Percentiles rank a stretch among this genome's conserved stretches.
Conservation (phyloP, 2,329 filamentous ascomycete species). For the Aspergillus melleus region DNA sequence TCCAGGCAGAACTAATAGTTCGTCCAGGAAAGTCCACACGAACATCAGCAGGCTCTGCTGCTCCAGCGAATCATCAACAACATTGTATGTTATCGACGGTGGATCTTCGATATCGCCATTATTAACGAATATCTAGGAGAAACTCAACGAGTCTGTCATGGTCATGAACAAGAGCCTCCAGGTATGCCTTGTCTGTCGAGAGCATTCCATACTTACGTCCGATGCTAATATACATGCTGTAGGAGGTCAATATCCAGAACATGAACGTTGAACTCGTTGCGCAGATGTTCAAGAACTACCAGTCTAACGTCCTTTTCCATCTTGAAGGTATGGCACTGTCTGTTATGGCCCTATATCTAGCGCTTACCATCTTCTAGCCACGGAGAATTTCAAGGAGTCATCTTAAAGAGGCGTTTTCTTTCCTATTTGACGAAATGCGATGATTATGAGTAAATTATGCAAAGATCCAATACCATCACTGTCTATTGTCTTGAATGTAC, state of each 20-base stretch:
- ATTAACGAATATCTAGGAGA: slow-evolving; percentile 64
- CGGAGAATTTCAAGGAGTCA: slow-evolving; percentile 79
- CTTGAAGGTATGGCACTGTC: slow-evolving; percentile 70
- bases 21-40: slow-evolving; percentile 83
- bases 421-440: neutral
- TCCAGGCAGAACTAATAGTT: neutral
- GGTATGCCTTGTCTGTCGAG: slow-evolving; percentile 45
- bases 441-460: neutral
- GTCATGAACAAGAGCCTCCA: slow-evolving; percentile 91
- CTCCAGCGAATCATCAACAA: slow-evolving; percentile 96
- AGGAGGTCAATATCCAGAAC: slow-evolving; percentile 98
- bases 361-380: slow-evolving; percentile 55
- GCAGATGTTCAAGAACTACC: slow-evolving; percentile 99
- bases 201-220: neutral
- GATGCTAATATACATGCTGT: slow-evolving; percentile 3
- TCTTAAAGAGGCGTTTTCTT: slow-evolving; percentile 49
- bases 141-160: slow-evolving; percentile 91
- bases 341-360: neutral
- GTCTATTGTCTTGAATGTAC: neutral
- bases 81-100: slow-evolving; percentile 64
- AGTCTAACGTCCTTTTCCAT: slow-evolving; percentile 95
- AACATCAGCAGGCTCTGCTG: slow-evolving; percentile 92
- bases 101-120: neutral
- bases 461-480: neutral
- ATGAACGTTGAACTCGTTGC: slow-evolving; percentile 98